Conservation (phyloP, 495 filamentous ascomycete species). For the Podospora appendiculata region DNA sequence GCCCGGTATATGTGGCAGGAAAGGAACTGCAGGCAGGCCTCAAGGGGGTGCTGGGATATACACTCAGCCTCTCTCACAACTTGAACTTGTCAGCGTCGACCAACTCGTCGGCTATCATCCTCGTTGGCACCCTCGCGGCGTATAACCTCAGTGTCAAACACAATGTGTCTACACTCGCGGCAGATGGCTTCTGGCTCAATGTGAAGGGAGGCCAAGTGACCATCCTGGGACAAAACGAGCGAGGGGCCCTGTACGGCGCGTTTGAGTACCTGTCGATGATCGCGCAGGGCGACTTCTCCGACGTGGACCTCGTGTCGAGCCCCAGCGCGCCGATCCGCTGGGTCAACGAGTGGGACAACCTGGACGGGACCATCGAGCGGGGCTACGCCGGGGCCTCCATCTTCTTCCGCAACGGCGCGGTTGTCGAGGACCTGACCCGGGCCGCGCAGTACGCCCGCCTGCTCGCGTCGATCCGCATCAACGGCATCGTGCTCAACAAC, state of each 20-base stretch:
- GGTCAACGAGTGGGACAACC: slow-evolving; percentile 70
- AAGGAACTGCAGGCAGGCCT: slow-evolving; percentile 54
- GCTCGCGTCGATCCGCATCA: slow-evolving; percentile 59
- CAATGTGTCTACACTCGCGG: slow-evolving; percentile 35
- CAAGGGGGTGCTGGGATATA: slow-evolving; percentile 42
- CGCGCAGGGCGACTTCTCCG: slow-evolving; percentile 52
- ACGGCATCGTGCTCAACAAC: slow-evolving; percentile 63
- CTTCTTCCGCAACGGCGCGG: slow-evolving; percentile 51
- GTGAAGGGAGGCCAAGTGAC: slow-evolving; percentile 35
- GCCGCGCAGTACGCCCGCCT: slow-evolving; percentile 58
- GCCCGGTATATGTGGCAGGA: slow-evolving; percentile 51
- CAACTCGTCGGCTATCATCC: slow-evolving; percentile 27
- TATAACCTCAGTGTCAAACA: slow-evolving; percentile 27
- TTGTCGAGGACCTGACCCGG: slow-evolving; percentile 51
- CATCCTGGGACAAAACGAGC: slow-evolving; percentile 61
- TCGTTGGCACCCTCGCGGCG: slow-evolving; percentile 50
- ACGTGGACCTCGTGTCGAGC: slow-evolving; percentile 45
- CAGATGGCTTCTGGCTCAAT: slow-evolving; percentile 59
- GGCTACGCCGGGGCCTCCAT: slow-evolving; percentile 65
- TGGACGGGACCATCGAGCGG: slow-evolving; percentile 61
- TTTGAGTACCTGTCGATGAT: slow-evolving; percentile 61
- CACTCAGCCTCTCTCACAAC: slow-evolving; percentile 23
- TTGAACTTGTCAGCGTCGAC: neutral
- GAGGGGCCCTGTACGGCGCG: slow-evolving; percentile 61
- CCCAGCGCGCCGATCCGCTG: slow-evolving; percentile 58